Evolutionary conservation across 805 yeast genomes (phyloP), one percentile per base, ranked within the genome.

Genomic region (Lipomyces starkeyi): DNA sequence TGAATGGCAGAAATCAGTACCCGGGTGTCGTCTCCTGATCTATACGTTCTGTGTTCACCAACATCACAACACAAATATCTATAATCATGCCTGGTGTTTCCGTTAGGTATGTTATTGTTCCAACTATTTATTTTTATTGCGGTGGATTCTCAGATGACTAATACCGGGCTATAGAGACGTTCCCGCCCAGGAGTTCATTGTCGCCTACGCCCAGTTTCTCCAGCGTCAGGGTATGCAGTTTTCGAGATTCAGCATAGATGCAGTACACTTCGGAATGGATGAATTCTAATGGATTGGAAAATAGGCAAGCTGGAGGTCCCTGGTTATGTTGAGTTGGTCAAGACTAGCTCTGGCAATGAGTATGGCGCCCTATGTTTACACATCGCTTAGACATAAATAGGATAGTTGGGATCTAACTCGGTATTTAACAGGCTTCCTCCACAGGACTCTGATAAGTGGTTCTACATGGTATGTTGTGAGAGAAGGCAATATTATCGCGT

Each of bases 131-230:
- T 22, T 20, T 11, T 52, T 2, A 3, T 47, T 20, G 14, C n/a
- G n/a, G 25, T 22, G 27, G 29, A 47, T 7, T 60, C 32, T 32
- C 13, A 20, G 3, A 20, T 22, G n/a, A 22, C 56, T 27, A 53
- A 22, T 14, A 13, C 14, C n/a, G 32, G 58, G 25, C 25, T 22
- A 3, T 53, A 93, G 97, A 91, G 99, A 95, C 98, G 99, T 95
- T 86, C 97, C 98, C 86, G 99, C 99, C 85, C 98, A 95, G 91
- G 96, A 91, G 77, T 95, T 95, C 88, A 94, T 95, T 86, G 93
- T 92, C 88, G 97, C 98, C 86, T 95, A 95, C 89, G 98, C 99
- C 81, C 91, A 91, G 83, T 95, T 95, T 91, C 91, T 95, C 86
- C 98, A 95, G 88, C 93, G 98, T 86, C 99, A 96, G 88, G 99